A percentile compares a stretch with the other conserved stretches of the same genome.
Conservation (phyloP, 1,139 yeast genomes). For the Magnusiomyces suaveolens region DNA sequence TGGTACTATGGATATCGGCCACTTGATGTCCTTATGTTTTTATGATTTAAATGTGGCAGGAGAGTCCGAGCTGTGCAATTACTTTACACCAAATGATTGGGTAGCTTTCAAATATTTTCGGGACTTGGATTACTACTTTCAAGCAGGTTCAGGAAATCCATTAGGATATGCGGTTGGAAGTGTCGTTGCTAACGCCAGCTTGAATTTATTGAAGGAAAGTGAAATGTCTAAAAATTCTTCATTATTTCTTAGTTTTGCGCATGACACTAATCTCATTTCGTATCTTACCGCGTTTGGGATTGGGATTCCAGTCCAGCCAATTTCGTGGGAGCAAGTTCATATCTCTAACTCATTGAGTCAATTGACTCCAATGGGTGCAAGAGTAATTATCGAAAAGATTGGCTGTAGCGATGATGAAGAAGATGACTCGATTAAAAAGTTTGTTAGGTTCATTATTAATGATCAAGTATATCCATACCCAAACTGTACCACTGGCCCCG, state of each 20-base stretch:
- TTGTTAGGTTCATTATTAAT: constrained; percentile 46
- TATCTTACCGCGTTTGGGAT: constrained; percentile 45
- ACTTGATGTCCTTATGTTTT: constrained; percentile 45
- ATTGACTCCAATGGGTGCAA: constrained; percentile 50
- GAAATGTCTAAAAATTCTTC: constrained; percentile 25
- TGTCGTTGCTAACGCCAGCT: constrained; percentile 43
- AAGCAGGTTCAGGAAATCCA: constrained; percentile 46
- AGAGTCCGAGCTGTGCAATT: constrained; percentile 43
- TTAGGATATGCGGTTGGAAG: constrained; percentile 41
- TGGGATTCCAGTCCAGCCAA: constrained; percentile 33
- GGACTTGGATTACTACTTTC: constrained; percentile 44
- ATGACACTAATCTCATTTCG: constrained; percentile 48
- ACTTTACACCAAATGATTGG: constrained; percentile 50
- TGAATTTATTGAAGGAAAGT: constrained; percentile 33
- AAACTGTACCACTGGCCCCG: constrained; percentile 49
- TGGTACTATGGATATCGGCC: constrained; percentile 36
- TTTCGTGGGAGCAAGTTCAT: constrained; percentile 32
- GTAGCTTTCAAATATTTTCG: constrained; percentile 39
- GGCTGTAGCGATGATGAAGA: constrained; percentile 27
- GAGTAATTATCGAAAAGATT: constrained; percentile 45
- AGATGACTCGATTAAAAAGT: constrained; percentile 23
- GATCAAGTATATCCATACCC: constrained; percentile 53
- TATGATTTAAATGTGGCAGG: constrained; percentile 50
- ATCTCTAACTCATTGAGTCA: constrained; percentile 38
- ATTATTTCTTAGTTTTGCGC: constrained; percentile 41